Evolutionary conservation across 1,284 basidiomycete genomes (phyloP).

Genomic region (Exsudoporus floridanus): DNA sequence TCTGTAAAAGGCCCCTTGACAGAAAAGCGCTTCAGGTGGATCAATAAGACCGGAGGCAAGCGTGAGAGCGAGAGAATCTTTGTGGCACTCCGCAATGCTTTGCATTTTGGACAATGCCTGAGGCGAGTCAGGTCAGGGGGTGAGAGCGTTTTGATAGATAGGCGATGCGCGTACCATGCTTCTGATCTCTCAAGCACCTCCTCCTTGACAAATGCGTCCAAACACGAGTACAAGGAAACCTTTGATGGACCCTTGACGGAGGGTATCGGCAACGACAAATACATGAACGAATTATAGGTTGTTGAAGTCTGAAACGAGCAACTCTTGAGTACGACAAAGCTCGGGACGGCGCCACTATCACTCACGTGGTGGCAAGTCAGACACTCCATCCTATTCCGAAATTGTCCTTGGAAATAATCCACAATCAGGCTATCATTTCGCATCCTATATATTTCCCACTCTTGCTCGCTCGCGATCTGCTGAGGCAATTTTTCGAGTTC

Average conservation of each 20-base stretch:
- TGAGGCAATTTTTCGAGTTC: slow-evolving; percentile 85
- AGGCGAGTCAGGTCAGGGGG: not conserved
- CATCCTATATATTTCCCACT: slow-evolving; percentile 90
- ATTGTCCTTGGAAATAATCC: slow-evolving; percentile 98
- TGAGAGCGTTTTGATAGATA: not conserved
- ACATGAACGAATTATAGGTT: slow-evolving; percentile 98
- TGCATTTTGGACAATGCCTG: slow-evolving; percentile 94
- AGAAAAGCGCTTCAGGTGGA: slow-evolving; percentile 96
- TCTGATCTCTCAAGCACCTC: slow-evolving; percentile 94
- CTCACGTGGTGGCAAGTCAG: slow-evolving; percentile 86
- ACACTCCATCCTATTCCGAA: slow-evolving; percentile 88
- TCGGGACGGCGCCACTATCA: slow-evolving; percentile 13
- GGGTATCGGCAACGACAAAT: slow-evolving; percentile 90
- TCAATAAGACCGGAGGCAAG: slow-evolving; percentile 89
- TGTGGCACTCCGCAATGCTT: slow-evolving; percentile 63
- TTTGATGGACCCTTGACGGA: slow-evolving; percentile 58
- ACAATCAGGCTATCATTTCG: slow-evolving; percentile 95
- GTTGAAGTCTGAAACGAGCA: slow-evolving; percentile 79
- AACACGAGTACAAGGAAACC: slow-evolving; percentile 76
- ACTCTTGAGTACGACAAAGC: slow-evolving; percentile 8
- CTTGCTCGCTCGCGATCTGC: slow-evolving; percentile 88
- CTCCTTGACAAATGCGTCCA: slow-evolving; percentile 89
- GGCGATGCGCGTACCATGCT: slow-evolving; percentile 70
- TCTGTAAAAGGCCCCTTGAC: slow-evolving; percentile 92
- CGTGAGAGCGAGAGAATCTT: slow-evolving; percentile 85